Percentiles rank a stretch among this genome's conserved stretches.
Conservation (phyloP, 2,329 filamentous ascomycete genomes). For the Gyromitra esculenta region DNA sequence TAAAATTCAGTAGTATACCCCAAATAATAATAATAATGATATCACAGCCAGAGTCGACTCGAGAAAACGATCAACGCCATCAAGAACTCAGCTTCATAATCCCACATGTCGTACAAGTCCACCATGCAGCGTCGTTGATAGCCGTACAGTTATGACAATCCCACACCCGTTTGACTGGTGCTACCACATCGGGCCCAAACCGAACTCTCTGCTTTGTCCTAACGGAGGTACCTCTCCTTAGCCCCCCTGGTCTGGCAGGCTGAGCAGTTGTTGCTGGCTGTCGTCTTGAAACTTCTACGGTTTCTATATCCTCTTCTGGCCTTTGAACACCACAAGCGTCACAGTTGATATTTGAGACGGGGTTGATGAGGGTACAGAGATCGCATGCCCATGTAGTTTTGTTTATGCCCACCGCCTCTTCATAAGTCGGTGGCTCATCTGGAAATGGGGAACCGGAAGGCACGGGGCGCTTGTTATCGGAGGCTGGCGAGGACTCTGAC, state of each 20-base stretch:
- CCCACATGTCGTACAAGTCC: slow-evolving; percentile 68
- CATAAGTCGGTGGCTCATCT: slow-evolving; percentile 52
- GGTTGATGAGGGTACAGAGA: slow-evolving; percentile 69
- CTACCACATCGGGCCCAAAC: slow-evolving; percentile 52
- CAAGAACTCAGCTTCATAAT: slow-evolving; percentile 66
- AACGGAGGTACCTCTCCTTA: slow-evolving; percentile 52
- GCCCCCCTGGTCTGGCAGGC: slow-evolving; percentile 55
- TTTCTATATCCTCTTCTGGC: slow-evolving; percentile 57
- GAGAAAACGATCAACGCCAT: background rate
- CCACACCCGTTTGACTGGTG: slow-evolving; percentile 62
- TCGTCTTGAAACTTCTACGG: slow-evolving; percentile 53
- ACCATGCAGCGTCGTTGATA: slow-evolving; percentile 67
- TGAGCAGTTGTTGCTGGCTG: slow-evolving; percentile 55
- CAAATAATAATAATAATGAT: slow-evolving; percentile 4
- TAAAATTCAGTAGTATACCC: slow-evolving; percentile 27
- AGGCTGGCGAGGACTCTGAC: slow-evolving; percentile 13
- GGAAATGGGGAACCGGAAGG: slow-evolving; percentile 30
- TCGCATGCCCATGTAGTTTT: slow-evolving; percentile 66
- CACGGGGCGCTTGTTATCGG: background rate
- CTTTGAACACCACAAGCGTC: slow-evolving; percentile 68
- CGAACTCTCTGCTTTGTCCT: slow-evolving; percentile 49
- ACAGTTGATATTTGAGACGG: slow-evolving; percentile 65
- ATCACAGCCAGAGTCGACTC: background rate
- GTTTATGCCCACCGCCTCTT: slow-evolving; percentile 43
- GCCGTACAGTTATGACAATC: slow-evolving; percentile 66